phyloP scores from a whole-genome alignment of 805 yeast species.

The Metschnikowia gruessii region DNA sequence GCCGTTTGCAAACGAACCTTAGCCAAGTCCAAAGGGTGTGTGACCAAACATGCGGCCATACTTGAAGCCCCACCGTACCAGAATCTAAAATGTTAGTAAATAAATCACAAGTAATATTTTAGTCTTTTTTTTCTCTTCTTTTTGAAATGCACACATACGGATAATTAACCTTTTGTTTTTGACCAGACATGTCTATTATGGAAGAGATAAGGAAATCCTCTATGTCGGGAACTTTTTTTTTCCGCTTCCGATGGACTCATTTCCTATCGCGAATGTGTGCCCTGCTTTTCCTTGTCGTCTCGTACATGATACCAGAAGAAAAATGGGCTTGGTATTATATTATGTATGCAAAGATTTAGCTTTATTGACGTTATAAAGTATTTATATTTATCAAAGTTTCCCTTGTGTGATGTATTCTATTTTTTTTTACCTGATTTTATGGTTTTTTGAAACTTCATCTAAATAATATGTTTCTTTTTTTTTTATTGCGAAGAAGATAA shows the following conservation, averaged over 20 bases:
- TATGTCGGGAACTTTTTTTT: not conserved
- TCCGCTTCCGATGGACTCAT: not conserved
- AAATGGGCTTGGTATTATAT: too few relatives aligned
- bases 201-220: not conserved
- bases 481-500: too few relatives aligned
- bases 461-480: too few relatives aligned
- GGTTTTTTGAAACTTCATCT: too few relatives aligned
- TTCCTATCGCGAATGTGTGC: not conserved
- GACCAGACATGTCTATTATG: slow-evolving; percentile 12
- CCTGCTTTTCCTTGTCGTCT: not conserved
- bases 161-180: slow-evolving; percentile 19
- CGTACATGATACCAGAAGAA: not conserved
- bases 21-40: slow-evolving; percentile 85
- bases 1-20: slow-evolving; percentile 87
- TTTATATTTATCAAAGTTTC: too few relatives aligned
- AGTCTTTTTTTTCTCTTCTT: too few relatives aligned
- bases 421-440: too few relatives aligned
- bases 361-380: too few relatives aligned
- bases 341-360: too few relatives aligned
- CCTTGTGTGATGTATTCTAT: too few relatives aligned
- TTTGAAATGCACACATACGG: slow-evolving; percentile 18
- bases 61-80: slow-evolving; percentile 73
- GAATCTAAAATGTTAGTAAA: slow-evolving; percentile 31
- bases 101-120: too few relatives aligned
- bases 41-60: slow-evolving; percentile 60